phyloP scores from a whole-genome alignment of 345 rosid species.

The Gossypium herbaceum region DNA sequence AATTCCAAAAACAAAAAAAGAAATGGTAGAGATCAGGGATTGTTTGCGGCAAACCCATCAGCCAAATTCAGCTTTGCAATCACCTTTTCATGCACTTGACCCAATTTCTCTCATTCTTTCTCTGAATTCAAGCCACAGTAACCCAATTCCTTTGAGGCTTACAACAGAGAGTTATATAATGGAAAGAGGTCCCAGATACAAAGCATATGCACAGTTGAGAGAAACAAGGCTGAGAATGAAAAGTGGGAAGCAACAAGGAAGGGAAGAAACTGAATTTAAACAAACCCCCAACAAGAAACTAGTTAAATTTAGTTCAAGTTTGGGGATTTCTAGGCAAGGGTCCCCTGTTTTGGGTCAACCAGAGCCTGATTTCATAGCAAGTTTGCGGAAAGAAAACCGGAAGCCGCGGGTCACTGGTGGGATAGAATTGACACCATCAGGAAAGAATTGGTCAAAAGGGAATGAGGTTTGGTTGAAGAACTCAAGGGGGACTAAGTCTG shows the following conservation, averaged over 20 bases:
- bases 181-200: constrained; percentile 82
- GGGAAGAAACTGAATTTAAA: constrained; percentile 28
- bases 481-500: background rate
- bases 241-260: constrained; percentile 28
- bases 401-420: constrained; percentile 30
- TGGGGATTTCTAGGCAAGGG: constrained; percentile 29
- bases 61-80: background rate
- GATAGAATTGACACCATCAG: constrained; percentile 53
- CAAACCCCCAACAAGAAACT: constrained; percentile 50
- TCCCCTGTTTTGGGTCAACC: constrained; percentile 59
- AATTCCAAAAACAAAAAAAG: no score
- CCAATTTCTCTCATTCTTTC: constrained; percentile 62
- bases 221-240: constrained; percentile 56
- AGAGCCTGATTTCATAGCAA: constrained; percentile 65
- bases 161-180: constrained; percentile 38
- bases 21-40: background rate
- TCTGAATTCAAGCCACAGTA: constrained; percentile 36
- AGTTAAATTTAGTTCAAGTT: constrained; percentile 49
- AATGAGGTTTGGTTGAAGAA: constrained; percentile 42
- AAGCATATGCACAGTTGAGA: constrained; percentile 62
- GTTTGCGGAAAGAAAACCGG: constrained; percentile 70
- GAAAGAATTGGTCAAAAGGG: constrained; percentile 31
- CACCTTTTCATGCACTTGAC: constrained; percentile 32
- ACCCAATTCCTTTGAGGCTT: constrained; percentile 46
- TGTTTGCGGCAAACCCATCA: background rate